These are phyloP conservation scores for Neurospora sp. DNA, from an alignment of 495 filamentous ascomycete species.

Conservation along the genomic window DNA sequence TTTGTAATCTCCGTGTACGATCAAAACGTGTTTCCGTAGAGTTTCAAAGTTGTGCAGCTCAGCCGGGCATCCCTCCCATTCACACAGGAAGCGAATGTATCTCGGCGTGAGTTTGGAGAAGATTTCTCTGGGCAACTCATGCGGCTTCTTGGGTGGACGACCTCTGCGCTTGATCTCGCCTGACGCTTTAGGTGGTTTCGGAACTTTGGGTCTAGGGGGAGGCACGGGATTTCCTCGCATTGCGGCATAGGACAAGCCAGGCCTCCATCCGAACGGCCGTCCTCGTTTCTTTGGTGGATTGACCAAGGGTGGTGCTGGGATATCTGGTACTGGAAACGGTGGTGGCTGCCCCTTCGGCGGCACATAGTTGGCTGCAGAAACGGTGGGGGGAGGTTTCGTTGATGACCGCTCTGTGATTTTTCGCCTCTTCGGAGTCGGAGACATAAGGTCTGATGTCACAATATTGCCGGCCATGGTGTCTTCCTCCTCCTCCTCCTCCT, in stretches of 20 bases:
- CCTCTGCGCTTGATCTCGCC: conserved; percentile 13
- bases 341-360: neutral
- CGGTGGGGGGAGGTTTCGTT: neutral
- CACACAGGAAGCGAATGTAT: conserved; percentile 24
- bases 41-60: conserved; percentile 68
- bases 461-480: neutral
- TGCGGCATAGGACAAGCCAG: conserved; percentile 12
- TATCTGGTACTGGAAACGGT: neutral
- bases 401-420: neutral
- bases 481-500: neutral
- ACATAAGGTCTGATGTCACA: conserved; percentile 6
- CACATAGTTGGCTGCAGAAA: neutral
- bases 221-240: neutral
- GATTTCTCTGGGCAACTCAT: conserved; percentile 13
- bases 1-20: conserved; percentile 34
- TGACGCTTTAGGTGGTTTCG: conserved; percentile 9
- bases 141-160: conserved; percentile 13
- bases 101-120: conserved; percentile 16
- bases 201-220: conserved; percentile 2
- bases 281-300: conserved; percentile 19
- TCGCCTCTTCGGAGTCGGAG: neutral
- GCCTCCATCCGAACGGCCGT: conserved; percentile 20
- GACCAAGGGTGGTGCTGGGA: neutral
- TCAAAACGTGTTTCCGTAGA: conserved; percentile 55
- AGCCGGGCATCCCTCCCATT: conserved; percentile 45